phyloP scores from a whole-genome alignment of 75 land plant species.

The Selaginella tamariscina region DNA sequence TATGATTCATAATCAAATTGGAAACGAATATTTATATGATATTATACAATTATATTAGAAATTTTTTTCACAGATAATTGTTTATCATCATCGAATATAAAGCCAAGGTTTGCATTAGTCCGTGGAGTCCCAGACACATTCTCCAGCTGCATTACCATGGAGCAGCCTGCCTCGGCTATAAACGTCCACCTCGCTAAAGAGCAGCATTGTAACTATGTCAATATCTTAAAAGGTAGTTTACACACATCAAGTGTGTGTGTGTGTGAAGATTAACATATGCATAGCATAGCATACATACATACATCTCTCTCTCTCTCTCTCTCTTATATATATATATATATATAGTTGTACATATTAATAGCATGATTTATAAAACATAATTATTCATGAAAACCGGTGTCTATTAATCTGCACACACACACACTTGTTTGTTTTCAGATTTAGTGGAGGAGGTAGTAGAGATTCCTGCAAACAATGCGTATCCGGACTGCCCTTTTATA shows the following conservation, averaged over 20 bases:
- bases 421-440: not conserved
- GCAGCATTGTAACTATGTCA: constrained; percentile 23
- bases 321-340: too few species aligned
- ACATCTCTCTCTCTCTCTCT: too few species aligned
- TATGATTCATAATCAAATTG: too few species aligned
- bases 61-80: too few species aligned
- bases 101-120: constrained; percentile 19
- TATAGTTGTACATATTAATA: not conserved
- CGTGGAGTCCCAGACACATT: constrained; percentile 28
- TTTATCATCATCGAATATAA: too few species aligned
- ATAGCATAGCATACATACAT: too few species aligned
- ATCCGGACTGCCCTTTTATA: constrained; percentile 30
- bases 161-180: constrained; percentile 15
- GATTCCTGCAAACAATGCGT: constrained; percentile 18
- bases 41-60: too few species aligned
- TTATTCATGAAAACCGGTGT: not conserved
- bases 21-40: too few species aligned
- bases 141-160: constrained; percentile 18
- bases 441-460: constrained; percentile 22
- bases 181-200: constrained; percentile 17
- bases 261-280: too few species aligned
- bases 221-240: constrained; percentile 17
- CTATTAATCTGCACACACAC: not conserved
- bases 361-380: not conserved
- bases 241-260: too few species aligned